A percentile compares a stretch with the other conserved stretches of the same genome.
phyloP scores from a whole-genome alignment of 2,329 filamentous ascomycete genomes.

The Aspergillus nomiae region DNA sequence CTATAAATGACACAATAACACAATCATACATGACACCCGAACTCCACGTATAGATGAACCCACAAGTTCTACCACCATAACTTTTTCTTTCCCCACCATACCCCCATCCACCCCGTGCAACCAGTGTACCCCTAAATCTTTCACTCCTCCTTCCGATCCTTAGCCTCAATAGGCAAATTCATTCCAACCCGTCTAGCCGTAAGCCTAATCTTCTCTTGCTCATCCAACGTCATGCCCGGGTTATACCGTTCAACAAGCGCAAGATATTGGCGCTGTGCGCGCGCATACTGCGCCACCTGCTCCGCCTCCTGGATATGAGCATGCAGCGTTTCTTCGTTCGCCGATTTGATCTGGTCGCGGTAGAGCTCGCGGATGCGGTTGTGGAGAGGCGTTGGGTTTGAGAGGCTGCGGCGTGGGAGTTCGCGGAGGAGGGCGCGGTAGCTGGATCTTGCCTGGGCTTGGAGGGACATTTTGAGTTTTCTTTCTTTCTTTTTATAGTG shows the following conservation, averaged over 20 bases:
- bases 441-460: slow-evolving; percentile 63
- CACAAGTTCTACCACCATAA: neutral
- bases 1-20: neutral
- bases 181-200: slow-evolving; percentile 87
- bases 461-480: slow-evolving; percentile 27
- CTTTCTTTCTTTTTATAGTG: slow-evolving; percentile 11
- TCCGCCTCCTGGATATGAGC: slow-evolving; percentile 59
- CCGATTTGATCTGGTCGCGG: slow-evolving; percentile 36
- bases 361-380: slow-evolving; percentile 68
- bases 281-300: slow-evolving; percentile 78
- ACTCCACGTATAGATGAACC: neutral
- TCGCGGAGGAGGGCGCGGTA: slow-evolving; percentile 90
- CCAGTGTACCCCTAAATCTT: slow-evolving; percentile 1
- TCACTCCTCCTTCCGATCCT: slow-evolving; percentile 13
- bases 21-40: neutral
- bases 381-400: slow-evolving; percentile 69
- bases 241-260: slow-evolving; percentile 89
- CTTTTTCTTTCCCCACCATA: neutral
- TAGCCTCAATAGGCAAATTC: slow-evolving; percentile 73
- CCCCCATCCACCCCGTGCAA: neutral
- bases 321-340: slow-evolving; percentile 15
- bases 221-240: slow-evolving; percentile 83
- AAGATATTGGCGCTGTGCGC: slow-evolving; percentile 81
- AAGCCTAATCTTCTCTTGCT: slow-evolving; percentile 79
- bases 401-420: slow-evolving; percentile 70